Percentiles rank a stretch among this genome's conserved stretches.
These are phyloP conservation scores for Talaromyces borbonicus DNA, from an alignment of 495 filamentous ascomycete genomes.

Conservation along the genomic window DNA sequence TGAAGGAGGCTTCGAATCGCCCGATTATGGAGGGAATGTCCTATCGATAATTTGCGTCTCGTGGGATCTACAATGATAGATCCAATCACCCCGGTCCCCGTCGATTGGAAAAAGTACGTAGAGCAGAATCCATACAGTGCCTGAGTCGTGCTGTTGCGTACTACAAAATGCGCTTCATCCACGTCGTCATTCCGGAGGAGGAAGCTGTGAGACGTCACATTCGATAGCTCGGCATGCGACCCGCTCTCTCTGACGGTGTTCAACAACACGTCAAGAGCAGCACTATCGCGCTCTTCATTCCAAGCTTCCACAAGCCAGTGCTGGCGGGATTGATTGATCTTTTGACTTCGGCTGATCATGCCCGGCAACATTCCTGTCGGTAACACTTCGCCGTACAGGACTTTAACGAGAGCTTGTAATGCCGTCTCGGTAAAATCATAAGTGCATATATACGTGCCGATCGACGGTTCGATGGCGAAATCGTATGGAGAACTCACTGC, in stretches of 20 bases:
- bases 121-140: constrained; percentile 83
- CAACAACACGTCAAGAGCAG: constrained; percentile 59
- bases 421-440: constrained; percentile 92
- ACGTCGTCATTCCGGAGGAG: constrained; percentile 55
- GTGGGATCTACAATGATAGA: constrained; percentile 75
- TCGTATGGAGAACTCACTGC: constrained; percentile 88
- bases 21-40: constrained; percentile 71
- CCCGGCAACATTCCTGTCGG: constrained; percentile 69
- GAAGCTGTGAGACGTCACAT: constrained; percentile 66
- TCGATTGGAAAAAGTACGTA: constrained; percentile 66
- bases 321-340: constrained; percentile 68
- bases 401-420: constrained; percentile 69
- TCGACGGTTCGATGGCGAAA: constrained; percentile 81
- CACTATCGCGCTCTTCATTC: constrained; percentile 63
- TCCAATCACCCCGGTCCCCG: constrained; percentile 65
- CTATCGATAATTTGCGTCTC: constrained; percentile 76
- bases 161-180: constrained; percentile 77
- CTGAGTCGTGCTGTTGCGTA: constrained; percentile 81
- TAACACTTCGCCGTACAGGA: constrained; percentile 65
- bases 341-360: constrained; percentile 71
- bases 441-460: constrained; percentile 84
- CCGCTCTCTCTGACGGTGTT: constrained; percentile 50
- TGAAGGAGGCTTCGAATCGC: constrained; percentile 64
- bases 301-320: constrained; percentile 85
- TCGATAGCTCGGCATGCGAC: constrained; percentile 48